Evolutionary conservation across 805 yeast species (phyloP), one percentile per base, ranked within the genome.

Genomic region (Saccharomycopsis vini): DNA sequence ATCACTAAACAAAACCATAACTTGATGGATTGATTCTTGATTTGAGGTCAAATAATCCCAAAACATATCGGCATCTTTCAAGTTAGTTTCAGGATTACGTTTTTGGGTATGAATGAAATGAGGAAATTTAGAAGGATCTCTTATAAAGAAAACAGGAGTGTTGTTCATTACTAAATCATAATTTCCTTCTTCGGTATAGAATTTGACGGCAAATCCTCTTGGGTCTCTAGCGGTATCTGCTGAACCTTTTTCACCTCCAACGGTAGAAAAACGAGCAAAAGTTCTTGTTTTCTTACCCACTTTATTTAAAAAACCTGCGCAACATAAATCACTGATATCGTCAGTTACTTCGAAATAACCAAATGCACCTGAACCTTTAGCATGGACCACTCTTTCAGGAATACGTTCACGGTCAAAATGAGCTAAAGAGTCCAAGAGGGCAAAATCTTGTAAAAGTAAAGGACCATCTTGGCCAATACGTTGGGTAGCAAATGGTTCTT

Each of bases 341-440:
- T 86, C 90, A 10, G 95, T 86, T 42, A 81, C 89, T 62, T 83
- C 94, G 60, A 87, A 87, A 52, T 71, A 73, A 52, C 95, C 95
- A 60, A 71, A 84, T 7, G 95, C 95, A 58, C 95, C 95, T 12
- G 89, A 82, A 54, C 95, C 95, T 61, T 86, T 86, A 43, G 95
- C 95, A 59, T 86, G 95, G 29, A 87, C 95, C 45, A 86, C 95
- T 64, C 95, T 73, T 67, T 87, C 95, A 10, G 95, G 95, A 52
- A 86, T 81, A 63, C 95, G 71, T 64, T 86, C 95, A 54, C 95
- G 72, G 65, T 84, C 94, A 56, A 86, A 86, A 62, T 85, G 95
- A 18, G 95, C 89, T 45, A 86, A 63, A 2, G 86, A 73, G 56
- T 86, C 95, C 55, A 86, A 71, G 63, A 86, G 66, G 59, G 79